These are phyloP conservation scores for Hibiscus trionum DNA, from an alignment of 345 rosid genomes.

Conservation along the genomic window DNA sequence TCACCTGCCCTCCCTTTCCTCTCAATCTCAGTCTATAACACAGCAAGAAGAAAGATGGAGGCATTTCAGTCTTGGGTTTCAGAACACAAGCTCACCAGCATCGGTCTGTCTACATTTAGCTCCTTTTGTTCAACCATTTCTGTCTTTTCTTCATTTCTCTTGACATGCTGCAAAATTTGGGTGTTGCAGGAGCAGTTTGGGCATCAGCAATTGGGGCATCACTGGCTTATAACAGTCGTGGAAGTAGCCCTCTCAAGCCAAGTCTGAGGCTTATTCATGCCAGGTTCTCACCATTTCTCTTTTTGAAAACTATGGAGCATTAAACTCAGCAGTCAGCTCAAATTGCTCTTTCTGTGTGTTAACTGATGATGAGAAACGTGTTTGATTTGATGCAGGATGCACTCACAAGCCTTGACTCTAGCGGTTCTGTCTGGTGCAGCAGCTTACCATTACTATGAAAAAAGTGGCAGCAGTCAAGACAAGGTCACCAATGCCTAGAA, in stretches of 20 bases:
- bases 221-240: slow-evolving; percentile 33
- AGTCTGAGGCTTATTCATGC: slow-evolving; percentile 71
- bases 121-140: background rate
- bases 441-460: slow-evolving; percentile 50
- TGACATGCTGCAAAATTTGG: background rate
- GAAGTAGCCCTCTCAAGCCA: slow-evolving; percentile 49
- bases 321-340: background rate
- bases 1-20: background rate
- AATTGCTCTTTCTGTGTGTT: background rate
- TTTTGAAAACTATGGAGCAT: too few species aligned
- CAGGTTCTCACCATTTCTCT: slow-evolving; percentile 22
- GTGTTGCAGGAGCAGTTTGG: slow-evolving; percentile 49
- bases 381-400: slow-evolving; percentile 39
- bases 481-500: background rate
- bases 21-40: background rate
- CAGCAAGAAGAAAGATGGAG: slow-evolving; percentile 32
- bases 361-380: background rate
- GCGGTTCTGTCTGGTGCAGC: slow-evolving; percentile 74
- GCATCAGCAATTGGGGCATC: slow-evolving; percentile 59
- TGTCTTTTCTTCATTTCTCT: background rate
- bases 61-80: slow-evolving; percentile 61
- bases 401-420: slow-evolving; percentile 63
- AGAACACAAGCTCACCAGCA: slow-evolving; percentile 54
- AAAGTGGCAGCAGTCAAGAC: slow-evolving; percentile 17
- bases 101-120: slow-evolving; percentile 25